These are phyloP conservation scores for Coemansia furcata DNA, from an alignment of 192 early-diverging fungal species.

Conservation along the genomic window DNA sequence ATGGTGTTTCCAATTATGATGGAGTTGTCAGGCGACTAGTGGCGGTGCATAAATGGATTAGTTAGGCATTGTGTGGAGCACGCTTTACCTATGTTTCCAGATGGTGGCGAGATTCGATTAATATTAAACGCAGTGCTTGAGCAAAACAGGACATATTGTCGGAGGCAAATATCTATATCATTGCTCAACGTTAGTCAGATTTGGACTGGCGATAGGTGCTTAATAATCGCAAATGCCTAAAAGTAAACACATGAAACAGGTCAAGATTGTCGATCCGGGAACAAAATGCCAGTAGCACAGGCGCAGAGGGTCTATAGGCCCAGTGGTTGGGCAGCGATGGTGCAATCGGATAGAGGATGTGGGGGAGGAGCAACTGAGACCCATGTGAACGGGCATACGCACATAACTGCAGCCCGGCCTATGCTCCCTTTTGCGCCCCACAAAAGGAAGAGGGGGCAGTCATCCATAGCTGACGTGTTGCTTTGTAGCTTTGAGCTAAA, in stretches of 20 bases:
- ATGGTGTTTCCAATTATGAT: not conserved
- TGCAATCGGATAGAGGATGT: not conserved
- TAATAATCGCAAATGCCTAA: not conserved
- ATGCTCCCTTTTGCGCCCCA: not conserved
- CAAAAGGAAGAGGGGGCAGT: not conserved
- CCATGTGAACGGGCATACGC: not conserved
- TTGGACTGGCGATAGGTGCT: not conserved
- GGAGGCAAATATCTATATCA: not conserved
- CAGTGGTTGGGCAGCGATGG: constrained; percentile 1
- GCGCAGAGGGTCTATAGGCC: not conserved
- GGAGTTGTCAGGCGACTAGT: not conserved
- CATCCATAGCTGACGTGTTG: not conserved
- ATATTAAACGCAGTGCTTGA: not conserved
- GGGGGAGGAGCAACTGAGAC: not conserved
- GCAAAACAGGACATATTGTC: not conserved
- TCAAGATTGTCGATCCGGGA: not conserved
- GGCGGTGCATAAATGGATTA: not conserved
- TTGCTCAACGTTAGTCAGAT: not conserved
- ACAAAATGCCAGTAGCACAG: not conserved
- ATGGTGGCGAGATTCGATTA: not conserved
- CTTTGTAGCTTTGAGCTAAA: not conserved
- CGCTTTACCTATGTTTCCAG: not conserved
- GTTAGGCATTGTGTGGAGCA: not conserved
- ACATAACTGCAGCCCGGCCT: not conserved
- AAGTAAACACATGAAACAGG: not conserved